phyloP scores from a whole-genome alignment of 768 basidiomycete genomes.

The Coprinellus aureogranulatus region DNA sequence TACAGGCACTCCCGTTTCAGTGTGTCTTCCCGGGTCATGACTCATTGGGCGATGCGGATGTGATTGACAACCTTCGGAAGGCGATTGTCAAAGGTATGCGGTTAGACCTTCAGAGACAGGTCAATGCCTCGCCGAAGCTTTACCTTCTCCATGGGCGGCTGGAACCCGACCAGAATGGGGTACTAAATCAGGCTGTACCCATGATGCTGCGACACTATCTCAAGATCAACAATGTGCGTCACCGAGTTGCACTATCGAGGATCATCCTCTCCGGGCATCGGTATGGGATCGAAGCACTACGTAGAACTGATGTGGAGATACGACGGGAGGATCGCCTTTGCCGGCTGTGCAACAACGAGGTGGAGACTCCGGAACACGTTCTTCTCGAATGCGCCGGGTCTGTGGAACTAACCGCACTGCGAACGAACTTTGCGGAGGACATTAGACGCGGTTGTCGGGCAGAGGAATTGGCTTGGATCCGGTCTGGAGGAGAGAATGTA shows the following conservation, averaged over 20 bases:
- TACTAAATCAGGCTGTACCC: not conserved
- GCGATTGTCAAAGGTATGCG: not conserved
- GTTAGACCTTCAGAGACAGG: not conserved
- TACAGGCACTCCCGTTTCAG: not conserved
- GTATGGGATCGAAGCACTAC: not conserved
- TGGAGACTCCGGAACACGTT: not conserved
- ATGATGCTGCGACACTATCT: not conserved
- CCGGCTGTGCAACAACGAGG: not conserved
- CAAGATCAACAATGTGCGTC: not conserved
- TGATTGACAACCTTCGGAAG: not conserved
- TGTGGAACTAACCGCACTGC: not conserved
- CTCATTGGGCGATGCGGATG: not conserved
- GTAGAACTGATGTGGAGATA: not conserved
- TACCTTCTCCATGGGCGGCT: not conserved
- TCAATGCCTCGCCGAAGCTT: not conserved
- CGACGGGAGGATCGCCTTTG: not conserved
- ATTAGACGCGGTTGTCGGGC: not conserved
- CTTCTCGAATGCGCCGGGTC: not conserved
- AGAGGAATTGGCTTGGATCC: not conserved
- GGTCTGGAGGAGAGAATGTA: not conserved
- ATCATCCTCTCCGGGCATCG: not conserved
- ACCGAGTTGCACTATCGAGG: not conserved
- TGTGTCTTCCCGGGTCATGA: not conserved
- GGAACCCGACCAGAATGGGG: not conserved
- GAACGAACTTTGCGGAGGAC: not conserved